Base-by-base conservation (phyloP, 2,329 filamentous ascomycete species). In the Botryotinia narcissicola region DNA sequence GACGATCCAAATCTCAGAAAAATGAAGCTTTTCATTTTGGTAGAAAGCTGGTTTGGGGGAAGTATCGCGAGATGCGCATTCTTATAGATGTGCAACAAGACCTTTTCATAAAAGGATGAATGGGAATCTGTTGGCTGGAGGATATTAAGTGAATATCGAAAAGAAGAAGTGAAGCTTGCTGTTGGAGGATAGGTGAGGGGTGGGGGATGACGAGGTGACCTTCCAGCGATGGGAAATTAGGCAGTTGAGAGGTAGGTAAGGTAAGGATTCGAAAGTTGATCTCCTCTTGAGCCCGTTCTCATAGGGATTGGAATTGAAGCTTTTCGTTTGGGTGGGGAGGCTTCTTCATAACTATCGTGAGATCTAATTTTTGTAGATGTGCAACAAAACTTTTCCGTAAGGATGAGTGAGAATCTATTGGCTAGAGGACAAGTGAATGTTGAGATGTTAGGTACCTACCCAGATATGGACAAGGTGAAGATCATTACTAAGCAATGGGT, bases 141-240 rank as follows among this genome's bases (percentile, higher is more conserved):
- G 0, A 4, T 40, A 9, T 10, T 1, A 5, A 62, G 37, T 51
- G 48, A 51, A 51, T 51, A 0, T 14, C 6, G 25, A n/a, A 22
- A 18, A 4, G 6, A 16, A 4, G 42, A 25, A 25, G 46, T 10
- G 20, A 48, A 48, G 46, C 20, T 18, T 44, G 42, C 42, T 44
- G 16, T 16, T 44, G 5, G 16, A 44, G 42, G 0, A 44, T 42
- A 16, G 14, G 14, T 18, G 18, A 44, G 42, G 7, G 42, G 42
- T 44, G 42, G 42, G 42, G 42, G 42, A 18, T 16, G 42, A 40
- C 14, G 20, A 61, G 35, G 12, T n/a, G 10, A 62, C 14, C n/a
- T 51, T 12, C 1, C 5, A 1, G 12, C n/a, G 14, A 3, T n/a
- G 25, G 7, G 16, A 3, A 8, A 16, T 14, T n/a, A n/a, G 48